Base-by-base conservation (phyloP, 129 eudicot species). In the Lonicera japonica region DNA sequence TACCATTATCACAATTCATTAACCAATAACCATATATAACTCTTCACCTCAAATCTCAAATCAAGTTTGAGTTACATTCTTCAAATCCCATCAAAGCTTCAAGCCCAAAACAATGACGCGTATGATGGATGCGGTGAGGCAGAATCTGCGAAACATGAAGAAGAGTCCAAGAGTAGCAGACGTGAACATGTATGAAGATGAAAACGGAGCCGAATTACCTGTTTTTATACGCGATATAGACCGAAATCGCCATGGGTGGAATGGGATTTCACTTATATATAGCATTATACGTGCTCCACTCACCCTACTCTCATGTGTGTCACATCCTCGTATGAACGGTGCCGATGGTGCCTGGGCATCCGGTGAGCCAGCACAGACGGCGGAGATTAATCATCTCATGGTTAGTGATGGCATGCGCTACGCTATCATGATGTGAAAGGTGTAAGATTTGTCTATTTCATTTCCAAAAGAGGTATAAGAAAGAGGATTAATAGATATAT, bases 341-440 rank as follows among this genome's bases (percentile, higher is more conserved):
- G 61, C 78, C 16, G 84, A 85, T 64, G 92, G 82, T 7, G 81
- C 69, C 60, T 85, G 92, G 92, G 84, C 78, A 36, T 77, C 84
- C n/a, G 82, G 82, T 5, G 92, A 85, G 55, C 55, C 66, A 58
- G 69, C 70, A 5, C 83, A 75, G 46, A 61, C 73, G 52, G 65
- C 92, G 10, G 92, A 85, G 70, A 70, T 85, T 55, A 82, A 85
- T 67, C 87, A 85, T 63, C 92, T 81, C 13, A 85, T 85, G 69
- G 85, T 85, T 64, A 85, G 71, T 48, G 92, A 85, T 64, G 81
- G 92, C 69, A 80, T 85, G 92, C 87, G 92, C 39, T 85, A 85
- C 50, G 92, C 92, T 23, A 81, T 85, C 46, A 70, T 85, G 75
- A 85, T 85, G 87, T 85, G 52, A 77, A 18, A 55, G 18, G 17